A percentile compares a stretch with the other conserved stretches of the same genome.
Evolutionary conservation across 768 basidiomycete species (phyloP).

Genomic region (Panellus pusillus): DNA sequence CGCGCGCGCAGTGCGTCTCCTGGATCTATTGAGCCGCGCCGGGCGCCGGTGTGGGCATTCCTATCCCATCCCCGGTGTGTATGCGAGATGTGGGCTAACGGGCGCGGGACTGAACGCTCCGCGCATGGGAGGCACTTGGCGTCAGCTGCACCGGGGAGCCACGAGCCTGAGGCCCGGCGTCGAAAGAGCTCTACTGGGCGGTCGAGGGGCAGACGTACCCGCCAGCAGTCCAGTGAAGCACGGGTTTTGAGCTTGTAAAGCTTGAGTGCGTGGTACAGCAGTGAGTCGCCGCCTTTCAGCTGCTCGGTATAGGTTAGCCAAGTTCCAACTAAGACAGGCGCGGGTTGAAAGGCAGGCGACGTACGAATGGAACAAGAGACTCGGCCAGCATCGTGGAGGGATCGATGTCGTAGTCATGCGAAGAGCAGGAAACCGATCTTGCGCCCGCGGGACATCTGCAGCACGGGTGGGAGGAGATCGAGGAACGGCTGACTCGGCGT

Average conservation of each 20-base stretch:
- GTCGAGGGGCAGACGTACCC: conserved; percentile 78
- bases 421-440: conserved; percentile 74
- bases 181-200: conserved; percentile 60
- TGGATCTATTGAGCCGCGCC: conserved; percentile 18
- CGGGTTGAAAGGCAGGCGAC: not conserved
- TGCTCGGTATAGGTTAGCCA: conserved; percentile 27
- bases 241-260: conserved; percentile 71
- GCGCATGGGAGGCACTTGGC: conserved; percentile 27
- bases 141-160: conserved; percentile 23
- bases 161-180: conserved; percentile 33
- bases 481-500: conserved; percentile 74
- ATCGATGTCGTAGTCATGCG: conserved; percentile 66
- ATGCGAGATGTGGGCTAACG: not conserved
- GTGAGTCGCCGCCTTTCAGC: conserved; percentile 76
- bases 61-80: not conserved
- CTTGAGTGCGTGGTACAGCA: conserved; percentile 76
- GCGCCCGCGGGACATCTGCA: conserved; percentile 70
- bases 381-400: conserved; percentile 72
- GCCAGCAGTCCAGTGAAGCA: conserved; percentile 80
- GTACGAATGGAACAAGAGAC: conserved; percentile 66
- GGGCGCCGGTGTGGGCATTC: not conserved
- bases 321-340: not conserved
- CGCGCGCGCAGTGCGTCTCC: conserved; percentile 43
- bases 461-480: conserved; percentile 66
- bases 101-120: conserved; percentile 47